phyloP scores from a whole-genome alignment of 2,329 filamentous ascomycete genomes.

The Neospermospora avenae region DNA sequence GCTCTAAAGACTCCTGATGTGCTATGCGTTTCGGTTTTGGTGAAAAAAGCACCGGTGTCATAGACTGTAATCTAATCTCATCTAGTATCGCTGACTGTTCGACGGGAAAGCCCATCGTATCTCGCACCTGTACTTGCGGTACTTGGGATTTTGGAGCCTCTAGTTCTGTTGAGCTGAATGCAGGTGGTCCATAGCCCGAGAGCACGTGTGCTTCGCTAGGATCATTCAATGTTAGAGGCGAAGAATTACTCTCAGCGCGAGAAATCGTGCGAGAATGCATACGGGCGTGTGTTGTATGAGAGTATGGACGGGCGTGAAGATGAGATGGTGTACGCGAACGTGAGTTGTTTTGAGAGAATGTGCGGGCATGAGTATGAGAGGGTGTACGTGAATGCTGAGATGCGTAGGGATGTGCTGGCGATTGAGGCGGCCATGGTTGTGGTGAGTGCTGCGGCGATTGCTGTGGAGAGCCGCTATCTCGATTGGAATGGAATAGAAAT shows the following conservation, averaged over 20 bases:
- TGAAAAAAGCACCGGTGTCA: slow-evolving; percentile 10
- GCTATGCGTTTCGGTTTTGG: slow-evolving; percentile 17
- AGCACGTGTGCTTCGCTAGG: slow-evolving; percentile 7
- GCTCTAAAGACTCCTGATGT: slow-evolving; percentile 20
- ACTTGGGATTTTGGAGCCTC: background rate
- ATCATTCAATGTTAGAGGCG: slow-evolving; percentile 3
- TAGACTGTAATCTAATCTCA: slow-evolving; percentile 7
- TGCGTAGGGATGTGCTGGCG: background rate
- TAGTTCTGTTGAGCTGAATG: background rate
- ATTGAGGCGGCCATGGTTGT: background rate
- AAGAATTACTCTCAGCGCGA: background rate
- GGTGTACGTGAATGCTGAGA: background rate
- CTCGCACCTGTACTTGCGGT: slow-evolving; percentile 10
- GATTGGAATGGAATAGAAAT: slow-evolving; percentile 10
- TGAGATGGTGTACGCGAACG: background rate
- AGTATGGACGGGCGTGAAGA: background rate
- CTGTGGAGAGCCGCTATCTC: background rate
- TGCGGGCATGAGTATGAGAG: background rate
- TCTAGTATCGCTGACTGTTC: slow-evolving; percentile 4
- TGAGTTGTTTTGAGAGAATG: background rate
- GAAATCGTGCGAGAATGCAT: background rate
- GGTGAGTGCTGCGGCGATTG: background rate
- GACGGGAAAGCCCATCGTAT: slow-evolving; percentile 29
- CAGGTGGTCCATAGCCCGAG: background rate
- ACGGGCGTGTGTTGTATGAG: background rate